Base-by-base conservation (phyloP, 805 yeast species). In the Groenewaldozyma salmanticensis region DNA sequence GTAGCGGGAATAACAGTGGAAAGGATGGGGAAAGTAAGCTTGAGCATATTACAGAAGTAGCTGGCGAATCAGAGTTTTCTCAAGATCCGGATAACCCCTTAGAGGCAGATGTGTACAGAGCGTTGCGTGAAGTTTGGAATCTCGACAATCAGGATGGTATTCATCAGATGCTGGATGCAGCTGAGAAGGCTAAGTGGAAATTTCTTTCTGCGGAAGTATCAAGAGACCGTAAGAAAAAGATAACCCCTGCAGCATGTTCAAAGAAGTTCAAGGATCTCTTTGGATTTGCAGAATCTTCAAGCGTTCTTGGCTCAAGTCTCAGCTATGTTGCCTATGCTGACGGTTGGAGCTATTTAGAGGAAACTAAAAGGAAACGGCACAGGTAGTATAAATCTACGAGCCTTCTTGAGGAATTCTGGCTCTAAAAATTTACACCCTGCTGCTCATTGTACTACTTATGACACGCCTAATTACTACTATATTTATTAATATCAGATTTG, bases 111-210 rank as follows among this genome's bases (percentile, higher is more conserved):
- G n/a, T n/a, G n/a, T n/a, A n/a, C n/a, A n/a, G 13, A 24, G 49
- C 36, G 35, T 15, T 4, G 17, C 35, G 42, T 9, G 27, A 34
- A n/a, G n/a, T 19, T 20, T 71, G 75, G 62, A 54, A 65, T 1
- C 51, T 57, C 5, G 71, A 68, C 27, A 79, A 74, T 44, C 52
- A 67, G 9, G 68, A 64, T 35, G 65, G 71, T 17, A 62, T 75
- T 42, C 61, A 65, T 43, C 70, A 68, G 35, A 54, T 75, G 35
- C 60, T 76, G 39, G 66, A 64, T 18, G 60, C 67, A 3, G 80
- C 75, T 3, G 81, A 75, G 48, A 65, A 72, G 42, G 70, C 71
- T 49, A 75, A 75, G 51, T 75, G 81, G 81, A 71, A 71, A 52
- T 75, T 66, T 51, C 67, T 76, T 48, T 71, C 81, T 38, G 68